Evolutionary conservation across 2,329 filamentous ascomycete genomes (phyloP).

Genomic region (Anisogramma anomala): DNA sequence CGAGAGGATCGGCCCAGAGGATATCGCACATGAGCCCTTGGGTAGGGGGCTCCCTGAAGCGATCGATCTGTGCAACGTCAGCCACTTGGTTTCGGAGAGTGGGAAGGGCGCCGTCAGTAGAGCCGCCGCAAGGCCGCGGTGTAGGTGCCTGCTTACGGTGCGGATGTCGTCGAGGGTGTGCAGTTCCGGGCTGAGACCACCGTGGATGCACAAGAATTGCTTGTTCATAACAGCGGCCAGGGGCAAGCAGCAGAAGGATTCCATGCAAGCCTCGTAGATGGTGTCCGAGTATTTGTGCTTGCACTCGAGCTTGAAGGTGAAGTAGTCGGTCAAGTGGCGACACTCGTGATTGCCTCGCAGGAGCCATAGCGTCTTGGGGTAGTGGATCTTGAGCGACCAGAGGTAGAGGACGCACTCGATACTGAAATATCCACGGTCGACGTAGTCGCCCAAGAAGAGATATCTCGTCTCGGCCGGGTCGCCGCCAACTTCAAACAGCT

Average conservation of each 20-base stretch:
- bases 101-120: background rate
- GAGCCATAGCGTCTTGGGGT: conserved; percentile 93
- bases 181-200: conserved; percentile 87
- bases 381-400: conserved; percentile 98
- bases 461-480: conserved; percentile 95
- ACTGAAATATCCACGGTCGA: conserved; percentile 96
- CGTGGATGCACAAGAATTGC: conserved; percentile 97
- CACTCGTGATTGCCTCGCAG: conserved; percentile 98
- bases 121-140: background rate
- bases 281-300: conserved; percentile 98
- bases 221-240: conserved; percentile 99
- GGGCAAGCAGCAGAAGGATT: conserved; percentile 89
- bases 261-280: conserved; percentile 96
- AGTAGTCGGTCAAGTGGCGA: conserved; percentile 97
- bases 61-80: conserved; percentile 60
- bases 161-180: conserved; percentile 93
- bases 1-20: conserved; percentile 93
- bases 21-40: conserved; percentile 99
- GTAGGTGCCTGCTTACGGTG: conserved; percentile 49
- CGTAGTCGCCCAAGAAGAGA: conserved; percentile 94
- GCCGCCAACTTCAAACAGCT: conserved; percentile 95
- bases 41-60: conserved; percentile 93
- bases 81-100: conserved; percentile 5
- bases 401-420: conserved; percentile 98
- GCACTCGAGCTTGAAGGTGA: conserved; percentile 99